Evolutionary conservation across 352 stramenopile genomes (phyloP).

Genomic region (Synura sp.): DNA sequence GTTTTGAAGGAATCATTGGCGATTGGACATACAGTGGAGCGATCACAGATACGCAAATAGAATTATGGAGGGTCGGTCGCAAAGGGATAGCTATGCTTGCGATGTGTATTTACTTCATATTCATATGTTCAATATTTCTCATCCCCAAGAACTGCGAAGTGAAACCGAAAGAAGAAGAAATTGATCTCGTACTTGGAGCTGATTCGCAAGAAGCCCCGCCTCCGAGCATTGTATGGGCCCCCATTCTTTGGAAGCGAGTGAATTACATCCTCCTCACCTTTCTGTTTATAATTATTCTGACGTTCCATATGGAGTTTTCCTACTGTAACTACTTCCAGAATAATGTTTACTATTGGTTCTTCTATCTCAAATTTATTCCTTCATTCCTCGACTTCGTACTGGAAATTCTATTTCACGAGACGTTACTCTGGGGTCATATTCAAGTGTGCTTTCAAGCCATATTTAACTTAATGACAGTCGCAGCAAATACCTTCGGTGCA

Average conservation of each 20-base stretch:
- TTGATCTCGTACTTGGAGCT: slow-evolving; percentile 49
- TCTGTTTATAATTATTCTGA: slow-evolving; percentile 69
- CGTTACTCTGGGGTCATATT: slow-evolving; percentile 84
- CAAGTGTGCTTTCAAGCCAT: slow-evolving; percentile 43
- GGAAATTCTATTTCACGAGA: slow-evolving; percentile 76
- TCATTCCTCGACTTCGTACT: slow-evolving; percentile 67
- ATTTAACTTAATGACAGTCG: slow-evolving; percentile 73
- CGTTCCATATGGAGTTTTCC: slow-evolving; percentile 93
- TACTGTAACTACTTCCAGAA: slow-evolving; percentile 84
- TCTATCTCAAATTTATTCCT: slow-evolving; percentile 80
- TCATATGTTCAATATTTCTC: slow-evolving; percentile 62
- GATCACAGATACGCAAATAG: slow-evolving; percentile 65
- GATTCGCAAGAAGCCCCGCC: background rate
- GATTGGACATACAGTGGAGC: slow-evolving; percentile 60
- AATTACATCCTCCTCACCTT: slow-evolving; percentile 79
- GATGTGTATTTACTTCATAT: slow-evolving; percentile 69
- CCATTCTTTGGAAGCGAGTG: slow-evolving; percentile 75
- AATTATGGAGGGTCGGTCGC: slow-evolving; percentile 72
- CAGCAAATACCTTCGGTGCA: slow-evolving; percentile 76
- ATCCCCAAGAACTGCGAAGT: slow-evolving; percentile 67
- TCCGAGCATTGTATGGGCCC: slow-evolving; percentile 59
- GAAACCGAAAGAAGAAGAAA: slow-evolving; percentile 51
- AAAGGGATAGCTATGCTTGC: slow-evolving; percentile 71
- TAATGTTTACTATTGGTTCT: slow-evolving; percentile 80
- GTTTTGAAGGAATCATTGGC: slow-evolving; percentile 72